These are phyloP conservation scores for Scolecobasidium constrictum DNA, from an alignment of 2,329 filamentous ascomycete species.

Conservation along the genomic window DNA sequence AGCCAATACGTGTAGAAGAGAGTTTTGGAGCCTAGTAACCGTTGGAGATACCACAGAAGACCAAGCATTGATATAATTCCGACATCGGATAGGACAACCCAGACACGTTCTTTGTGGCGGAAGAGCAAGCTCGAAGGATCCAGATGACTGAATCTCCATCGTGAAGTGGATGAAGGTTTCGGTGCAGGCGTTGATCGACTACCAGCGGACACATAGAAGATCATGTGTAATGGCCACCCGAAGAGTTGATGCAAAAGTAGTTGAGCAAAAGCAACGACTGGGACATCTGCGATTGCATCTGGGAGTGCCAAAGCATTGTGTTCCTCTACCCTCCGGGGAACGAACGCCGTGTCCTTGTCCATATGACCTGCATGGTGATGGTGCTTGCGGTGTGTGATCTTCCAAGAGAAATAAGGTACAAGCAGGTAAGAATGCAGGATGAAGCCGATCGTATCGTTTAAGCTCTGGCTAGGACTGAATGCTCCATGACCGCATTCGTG, in stretches of 20 bases:
- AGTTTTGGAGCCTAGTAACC: constrained; percentile 45
- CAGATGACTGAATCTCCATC: constrained; percentile 37
- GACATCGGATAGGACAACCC: constrained; percentile 49
- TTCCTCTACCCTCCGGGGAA: constrained; percentile 18
- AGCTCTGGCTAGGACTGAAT: constrained; percentile 44
- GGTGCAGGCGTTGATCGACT: background rate
- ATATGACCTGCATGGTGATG: constrained; percentile 59
- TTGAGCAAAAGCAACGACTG: constrained; percentile 42
- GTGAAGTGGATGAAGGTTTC: background rate
- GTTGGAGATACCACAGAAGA: constrained; percentile 41
- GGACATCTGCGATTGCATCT: constrained; percentile 47
- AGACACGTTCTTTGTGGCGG: constrained; percentile 44
- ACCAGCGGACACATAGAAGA: constrained; percentile 37
- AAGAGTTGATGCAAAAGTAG: constrained; percentile 52
- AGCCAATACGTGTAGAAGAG: constrained; percentile 49
- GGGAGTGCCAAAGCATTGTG: constrained; percentile 22
- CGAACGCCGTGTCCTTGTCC: constrained; percentile 46
- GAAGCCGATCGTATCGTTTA: constrained; percentile 56
- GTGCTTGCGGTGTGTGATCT: constrained; percentile 58
- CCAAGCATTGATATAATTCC: constrained; percentile 43
- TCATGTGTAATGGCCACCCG: constrained; percentile 54
- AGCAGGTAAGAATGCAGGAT: constrained; percentile 53
- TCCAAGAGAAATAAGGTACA: constrained; percentile 65
- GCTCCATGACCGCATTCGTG: constrained; percentile 63
- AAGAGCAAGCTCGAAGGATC: constrained; percentile 52